These are phyloP conservation scores for Simplicillium sp. DNA, from an alignment of 2,329 filamentous ascomycete genomes.

Conservation along the genomic window DNA sequence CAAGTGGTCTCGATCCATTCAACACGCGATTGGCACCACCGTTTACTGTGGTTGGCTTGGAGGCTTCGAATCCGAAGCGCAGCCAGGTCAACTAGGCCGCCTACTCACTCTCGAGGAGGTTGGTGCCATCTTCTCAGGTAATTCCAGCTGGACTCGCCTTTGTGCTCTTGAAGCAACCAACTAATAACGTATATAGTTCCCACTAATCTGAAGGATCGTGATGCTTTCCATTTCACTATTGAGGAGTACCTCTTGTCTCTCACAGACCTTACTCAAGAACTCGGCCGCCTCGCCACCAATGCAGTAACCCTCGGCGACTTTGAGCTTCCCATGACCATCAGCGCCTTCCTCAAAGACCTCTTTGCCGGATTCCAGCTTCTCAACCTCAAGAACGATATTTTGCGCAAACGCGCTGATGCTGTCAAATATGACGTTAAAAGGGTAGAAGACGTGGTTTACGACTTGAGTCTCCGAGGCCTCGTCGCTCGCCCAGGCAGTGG, in stretches of 20 bases:
- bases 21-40: slow-evolving; percentile 59
- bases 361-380: slow-evolving; percentile 95
- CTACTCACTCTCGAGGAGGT: slow-evolving; percentile 85
- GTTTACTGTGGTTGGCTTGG: slow-evolving; percentile 67
- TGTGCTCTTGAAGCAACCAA: neutral
- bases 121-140: slow-evolving; percentile 66
- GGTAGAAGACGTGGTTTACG: slow-evolving; percentile 96
- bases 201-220: slow-evolving; percentile 80
- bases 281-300: slow-evolving; percentile 86
- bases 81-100: slow-evolving; percentile 47
- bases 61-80: slow-evolving; percentile 41
- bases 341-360: slow-evolving; percentile 86
- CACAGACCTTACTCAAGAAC: slow-evolving; percentile 80
- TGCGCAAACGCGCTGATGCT: slow-evolving; percentile 80
- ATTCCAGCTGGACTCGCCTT: slow-evolving; percentile 13
- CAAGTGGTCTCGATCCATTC: slow-evolving; percentile 76
- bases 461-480: slow-evolving; percentile 78
- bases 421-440: slow-evolving; percentile 98
- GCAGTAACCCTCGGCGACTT: slow-evolving; percentile 89
- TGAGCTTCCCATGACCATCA: slow-evolving; percentile 75
- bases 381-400: slow-evolving; percentile 90
- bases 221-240: slow-evolving; percentile 90
- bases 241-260: slow-evolving; percentile 93
- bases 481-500: slow-evolving; percentile 41
- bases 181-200: slow-evolving; percentile 50